A percentile compares a stretch with the other conserved stretches of the same genome.
These are phyloP conservation scores for Coemansia sp. DNA, from an alignment of 371 early-diverging fungal species.

Conservation along the genomic window DNA sequence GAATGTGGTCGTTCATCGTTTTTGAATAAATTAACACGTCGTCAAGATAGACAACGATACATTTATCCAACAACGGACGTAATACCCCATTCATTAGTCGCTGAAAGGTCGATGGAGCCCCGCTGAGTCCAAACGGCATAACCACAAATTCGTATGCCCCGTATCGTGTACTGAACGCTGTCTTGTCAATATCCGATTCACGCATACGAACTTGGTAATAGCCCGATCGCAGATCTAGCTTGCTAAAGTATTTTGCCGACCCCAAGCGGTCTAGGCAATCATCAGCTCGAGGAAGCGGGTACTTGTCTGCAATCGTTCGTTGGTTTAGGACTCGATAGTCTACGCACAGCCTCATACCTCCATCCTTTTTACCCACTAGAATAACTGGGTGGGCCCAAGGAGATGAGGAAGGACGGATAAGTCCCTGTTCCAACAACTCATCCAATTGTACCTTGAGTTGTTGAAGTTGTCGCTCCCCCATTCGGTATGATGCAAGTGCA, in stretches of 20 bases:
- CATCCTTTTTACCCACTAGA: conserved; percentile 58
- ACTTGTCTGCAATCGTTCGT: conserved; percentile 25
- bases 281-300: conserved; percentile 8
- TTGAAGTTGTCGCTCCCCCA: not conserved
- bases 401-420: conserved; percentile 52
- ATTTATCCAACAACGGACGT: conserved; percentile 44
- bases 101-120: conserved; percentile 56
- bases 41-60: conserved; percentile 57
- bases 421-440: conserved; percentile 41
- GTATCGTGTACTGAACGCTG: conserved; percentile 56
- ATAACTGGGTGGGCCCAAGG: conserved; percentile 56
- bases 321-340: conserved; percentile 58
- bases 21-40: conserved; percentile 60
- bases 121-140: conserved; percentile 57
- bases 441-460: conserved; percentile 3
- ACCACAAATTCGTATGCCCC: conserved; percentile 55
- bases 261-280: conserved; percentile 50
- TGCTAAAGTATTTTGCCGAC: conserved; percentile 26
- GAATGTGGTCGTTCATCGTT: conserved; percentile 53
- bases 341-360: conserved; percentile 49
- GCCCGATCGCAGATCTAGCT: conserved; percentile 45
- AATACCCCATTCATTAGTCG: conserved; percentile 51
- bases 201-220: conserved; percentile 52
- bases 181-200: conserved; percentile 47
- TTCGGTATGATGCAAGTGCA: not conserved